Base-by-base conservation (phyloP, 2,329 filamentous ascomycete genomes). In the Sarocladium strictum region DNA sequence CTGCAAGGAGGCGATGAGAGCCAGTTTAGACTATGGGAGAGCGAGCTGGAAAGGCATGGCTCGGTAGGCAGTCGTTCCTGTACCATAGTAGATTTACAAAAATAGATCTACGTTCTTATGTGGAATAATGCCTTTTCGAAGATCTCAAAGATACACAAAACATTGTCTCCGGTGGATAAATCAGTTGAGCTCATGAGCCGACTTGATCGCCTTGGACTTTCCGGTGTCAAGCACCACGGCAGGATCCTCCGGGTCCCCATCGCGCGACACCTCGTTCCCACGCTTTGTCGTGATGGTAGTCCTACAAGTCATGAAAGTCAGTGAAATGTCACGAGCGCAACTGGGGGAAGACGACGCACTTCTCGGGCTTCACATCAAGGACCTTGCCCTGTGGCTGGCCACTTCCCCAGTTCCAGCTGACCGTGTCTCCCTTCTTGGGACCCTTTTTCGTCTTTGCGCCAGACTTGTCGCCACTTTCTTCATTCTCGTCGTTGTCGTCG, bases 361-460 rank as follows among this genome's bases (percentile, higher is more conserved):
- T 67, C 24, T 72, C 69, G 0, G 61, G 64, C 56, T 75, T 75
- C 41, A 76, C 73, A 14, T 76, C 72, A 2, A 75, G 58, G 1
- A 76, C 73, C 14, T 72, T 73, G 2, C 73, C 73, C 56, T 74
- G 56, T 1, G 73, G 72, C 19, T 75, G 66, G 9, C 72, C 72
- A 17, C 63, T 63, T 12, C 73, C 73, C 73, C 73, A 76, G 24
- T 74, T 73, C 73, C 73, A 76, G 58, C 71, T 75, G 7, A 76
- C 73, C 0, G 66, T 76, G 7, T 76, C 72, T 2, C 73, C 73
- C 43, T 67, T 64, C 26, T 70, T 59, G 0, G 69, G 70, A 0
- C 66, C 68, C 3, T 71, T 69, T 27, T 60, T 63, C 15, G 64
- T 38, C 41, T 55, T 60, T 5, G 62, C 59, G 5, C 47, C 50